Percentiles rank a stretch among this genome's conserved stretches.
These are phyloP conservation scores for Saccharomycopsis schoenii DNA, from an alignment of 805 yeast species.

Conservation along the genomic window DNA sequence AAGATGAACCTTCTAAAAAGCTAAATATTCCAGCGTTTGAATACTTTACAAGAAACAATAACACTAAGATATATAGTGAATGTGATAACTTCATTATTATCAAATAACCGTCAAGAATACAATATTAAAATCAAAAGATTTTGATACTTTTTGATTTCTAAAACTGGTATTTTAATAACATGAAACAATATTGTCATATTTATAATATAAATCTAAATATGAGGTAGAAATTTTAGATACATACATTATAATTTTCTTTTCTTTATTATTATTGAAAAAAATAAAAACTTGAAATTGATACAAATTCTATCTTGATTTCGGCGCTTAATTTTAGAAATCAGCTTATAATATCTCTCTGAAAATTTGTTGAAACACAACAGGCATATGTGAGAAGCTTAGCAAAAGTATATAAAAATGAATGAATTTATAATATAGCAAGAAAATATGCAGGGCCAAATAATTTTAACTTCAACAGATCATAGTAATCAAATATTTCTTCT, in stretches of 20 bases:
- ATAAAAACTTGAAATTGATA: not conserved
- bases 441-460: too few species aligned
- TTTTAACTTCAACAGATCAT: too few species aligned
- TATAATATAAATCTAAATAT: too few species aligned
- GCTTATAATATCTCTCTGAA: not conserved
- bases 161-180: too few species aligned
- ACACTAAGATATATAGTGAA: not conserved
- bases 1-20: not conserved
- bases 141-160: too few species aligned
- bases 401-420: not conserved
- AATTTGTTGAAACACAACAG: not conserved
- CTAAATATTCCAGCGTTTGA: not conserved
- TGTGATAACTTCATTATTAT: not conserved
- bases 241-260: not conserved
- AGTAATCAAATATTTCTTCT: constrained; percentile 6
- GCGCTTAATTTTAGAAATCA: not conserved
- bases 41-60: not conserved
- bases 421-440: not conserved
- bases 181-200: too few species aligned
- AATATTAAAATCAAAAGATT: too few species aligned
- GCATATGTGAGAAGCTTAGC: too few species aligned
- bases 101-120: not conserved
- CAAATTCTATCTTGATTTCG: not conserved
- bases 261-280: not conserved
- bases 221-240: too few species aligned